Base-by-base conservation (phyloP, 2,329 filamentous ascomycete genomes). In the Phaeosphaeriaceae sp. region DNA sequence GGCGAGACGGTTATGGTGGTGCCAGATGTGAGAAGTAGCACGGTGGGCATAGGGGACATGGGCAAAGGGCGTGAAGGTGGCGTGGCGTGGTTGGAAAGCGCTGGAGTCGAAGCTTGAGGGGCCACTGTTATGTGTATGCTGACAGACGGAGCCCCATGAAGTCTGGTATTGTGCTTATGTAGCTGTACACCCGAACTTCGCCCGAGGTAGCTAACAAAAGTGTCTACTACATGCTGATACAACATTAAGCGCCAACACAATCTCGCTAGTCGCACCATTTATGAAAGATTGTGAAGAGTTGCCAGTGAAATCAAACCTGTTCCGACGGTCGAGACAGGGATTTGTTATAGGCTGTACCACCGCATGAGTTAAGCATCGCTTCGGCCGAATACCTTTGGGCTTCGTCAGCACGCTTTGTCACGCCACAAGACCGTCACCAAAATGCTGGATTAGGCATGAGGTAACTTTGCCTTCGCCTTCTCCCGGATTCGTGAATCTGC, bases 1-100 rank as follows among this genome's bases (percentile, higher is more conserved):
- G 92, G 90, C 0, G 90, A 95, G 80, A 89, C 88, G 42, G 85
- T 97, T 1, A 79, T 89, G 51, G 91, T 97, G 1, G 84, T 93
- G 22, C 85, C 88, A 15, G 89, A 94, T 79, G 82, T 91, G 55
- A 83, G 80, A 61, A 88, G 86, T 65, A 91, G 92, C 30, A 97
- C 77, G 4, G 71, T 78, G 13, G 73, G 75, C 0, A 59, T 77
- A 42, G 69, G 70, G 5, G 69, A 75, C 32, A 72, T 76, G 68
- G 61, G 65, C 5, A 46, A 61, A 47, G 66, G 55, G 3, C 57
- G 60, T 11, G 42, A 62, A 42, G 67, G 63, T 50, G 69, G 64
- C 52, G 69, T 70, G 10, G 64, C 76, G 52, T 77, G 71, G 72
- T 49, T 76, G 44, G 69, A 76, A 54, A 65, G 65, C n/a, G 49